These are phyloP conservation scores for Daedalea quercina DNA, from an alignment of 768 basidiomycete species.

Conservation along the genomic window DNA sequence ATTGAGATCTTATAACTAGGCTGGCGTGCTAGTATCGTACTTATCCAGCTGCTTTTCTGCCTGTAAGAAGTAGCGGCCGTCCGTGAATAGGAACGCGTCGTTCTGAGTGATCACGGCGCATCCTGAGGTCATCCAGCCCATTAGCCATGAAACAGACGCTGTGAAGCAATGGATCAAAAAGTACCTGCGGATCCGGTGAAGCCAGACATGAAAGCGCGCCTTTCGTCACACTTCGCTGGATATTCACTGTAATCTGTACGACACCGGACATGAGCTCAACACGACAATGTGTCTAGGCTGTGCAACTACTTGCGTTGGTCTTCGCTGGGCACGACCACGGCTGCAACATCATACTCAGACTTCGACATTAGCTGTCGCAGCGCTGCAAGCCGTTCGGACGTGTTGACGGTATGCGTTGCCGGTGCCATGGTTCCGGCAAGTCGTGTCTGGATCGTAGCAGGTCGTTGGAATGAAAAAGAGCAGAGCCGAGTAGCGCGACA, in stretches of 20 bases:
- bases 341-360: conserved; percentile 49
- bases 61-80: conserved; percentile 93
- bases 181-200: conserved; percentile 92
- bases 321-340: conserved; percentile 82
- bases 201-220: conserved; percentile 85
- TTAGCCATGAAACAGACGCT: too few relatives aligned
- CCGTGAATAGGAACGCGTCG: conserved; percentile 83
- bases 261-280: not conserved
- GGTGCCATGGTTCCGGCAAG: not conserved
- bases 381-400: conserved; percentile 51
- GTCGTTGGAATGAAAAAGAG: not conserved
- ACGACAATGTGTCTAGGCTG: too few relatives aligned
- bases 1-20: not conserved
- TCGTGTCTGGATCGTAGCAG: not conserved
- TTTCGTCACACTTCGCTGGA: conserved; percentile 73
- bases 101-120: conserved; percentile 69
- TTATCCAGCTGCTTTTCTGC: conserved; percentile 83
- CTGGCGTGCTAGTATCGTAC: conserved; percentile 39
- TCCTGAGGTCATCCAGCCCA: conserved; percentile 32
- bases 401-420: conserved; percentile 42
- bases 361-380: conserved; percentile 68
- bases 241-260: conserved; percentile 81
- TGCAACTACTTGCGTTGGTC: conserved; percentile 72
- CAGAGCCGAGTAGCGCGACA: not conserved
- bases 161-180: too few relatives aligned